Base-by-base conservation (phyloP, 306 rosid species). In the Sophora flavescens region DNA sequence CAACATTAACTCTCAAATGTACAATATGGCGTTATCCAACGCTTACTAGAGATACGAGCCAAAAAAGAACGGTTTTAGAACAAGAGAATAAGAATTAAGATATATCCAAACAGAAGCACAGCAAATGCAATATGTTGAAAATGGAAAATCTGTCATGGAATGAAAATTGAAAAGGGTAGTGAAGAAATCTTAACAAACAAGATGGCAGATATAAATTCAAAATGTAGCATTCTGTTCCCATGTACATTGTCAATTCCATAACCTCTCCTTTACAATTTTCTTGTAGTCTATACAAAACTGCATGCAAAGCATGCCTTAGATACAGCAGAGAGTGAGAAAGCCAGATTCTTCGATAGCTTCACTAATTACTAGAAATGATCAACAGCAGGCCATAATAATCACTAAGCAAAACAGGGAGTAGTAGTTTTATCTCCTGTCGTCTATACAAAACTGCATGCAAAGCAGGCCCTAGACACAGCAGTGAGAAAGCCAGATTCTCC, bases 361-460 rank as follows among this genome's bases (percentile, higher is more conserved):
- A 67, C 74, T 70, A 70, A 70, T 70, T 81, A 60, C 76, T 80
- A 62, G 86, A 67, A 63, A 95, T 78, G 26, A 96, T 85, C 84
- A 95, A 87, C 69, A 92, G 87, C 83, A 95, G 73, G 68, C 98
- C 97, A 71, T 85, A 95, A 71, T 95, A 97, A 84, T 95, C 97
- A 63, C 98, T 92, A 1, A 97, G 97, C 75, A 95, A 85, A 78
- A 95, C 97, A 78, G 98, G 96, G 50, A 90, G 95, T 71, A 79
- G 79, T 81, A 76, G 84, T 83, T 84, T 90, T 16, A 73, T 81
- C 81, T 89, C 96, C 14, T 85, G 82, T 66, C 80, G 22, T 22
- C 22, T 22, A 22, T 22, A 22, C 22, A 22, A 75, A 83, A 87
- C 3, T 64, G 82, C 86, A 82, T 63, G 73, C 84, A 77, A 26